phyloP scores from a whole-genome alignment of 192 early-diverging fungal species.

The Coemansia biformis region DNA sequence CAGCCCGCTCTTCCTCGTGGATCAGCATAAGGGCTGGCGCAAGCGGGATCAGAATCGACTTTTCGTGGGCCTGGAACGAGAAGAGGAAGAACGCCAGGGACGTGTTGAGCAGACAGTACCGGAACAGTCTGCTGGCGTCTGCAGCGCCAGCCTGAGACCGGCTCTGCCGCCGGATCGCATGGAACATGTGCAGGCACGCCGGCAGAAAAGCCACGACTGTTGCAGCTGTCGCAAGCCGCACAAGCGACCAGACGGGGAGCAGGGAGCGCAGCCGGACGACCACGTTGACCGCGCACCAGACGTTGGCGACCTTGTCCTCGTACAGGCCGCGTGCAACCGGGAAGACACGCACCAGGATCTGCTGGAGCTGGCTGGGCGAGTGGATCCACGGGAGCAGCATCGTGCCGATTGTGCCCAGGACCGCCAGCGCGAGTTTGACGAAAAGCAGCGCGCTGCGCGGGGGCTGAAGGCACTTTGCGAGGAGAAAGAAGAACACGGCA shows the following conservation, averaged over 20 bases:
- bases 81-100: constrained; percentile 92
- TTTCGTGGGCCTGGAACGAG: constrained; percentile 98
- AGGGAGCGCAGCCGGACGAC: constrained; percentile 74
- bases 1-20: constrained; percentile 59
- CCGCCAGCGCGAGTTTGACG: constrained; percentile 65
- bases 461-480: constrained; percentile 64
- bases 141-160: constrained; percentile 1
- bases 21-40: constrained; percentile 73
- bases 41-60: constrained; percentile 84
- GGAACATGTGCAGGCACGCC: constrained; percentile 61
- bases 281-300: constrained; percentile 92
- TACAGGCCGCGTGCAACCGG: constrained; percentile 90
- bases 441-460: constrained; percentile 39
- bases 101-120: constrained; percentile 68
- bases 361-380: constrained; percentile 57
- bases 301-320: constrained; percentile 97
- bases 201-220: constrained; percentile 73
- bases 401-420: constrained; percentile 63
- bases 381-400: constrained; percentile 67
- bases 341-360: constrained; percentile 82
- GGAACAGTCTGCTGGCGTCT: constrained; percentile 34
- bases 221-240: constrained; percentile 61
- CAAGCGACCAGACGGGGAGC: constrained; percentile 55
- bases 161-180: constrained; percentile 38
- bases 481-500: constrained; percentile 82